Evolutionary conservation across 257 asterid genomes (phyloP).

Genomic region (Solanum tacnaense): DNA sequence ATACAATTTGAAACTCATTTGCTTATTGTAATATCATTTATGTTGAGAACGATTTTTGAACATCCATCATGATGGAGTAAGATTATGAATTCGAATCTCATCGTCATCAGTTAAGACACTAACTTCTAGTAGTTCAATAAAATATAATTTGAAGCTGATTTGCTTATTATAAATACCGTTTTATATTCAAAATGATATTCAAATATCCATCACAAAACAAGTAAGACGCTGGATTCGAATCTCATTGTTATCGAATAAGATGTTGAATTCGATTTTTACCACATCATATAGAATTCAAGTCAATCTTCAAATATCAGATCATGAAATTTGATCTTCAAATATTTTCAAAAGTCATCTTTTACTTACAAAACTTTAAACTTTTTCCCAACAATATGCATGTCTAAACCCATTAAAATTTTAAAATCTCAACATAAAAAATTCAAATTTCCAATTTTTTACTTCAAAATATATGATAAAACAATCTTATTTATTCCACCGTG

Average conservation of each 20-base stretch:
- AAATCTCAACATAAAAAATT: no score
- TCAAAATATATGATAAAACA: accelerated
- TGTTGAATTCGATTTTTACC: background rate
- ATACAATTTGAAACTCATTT: background rate
- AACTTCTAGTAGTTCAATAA: background rate
- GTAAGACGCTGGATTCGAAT: background rate
- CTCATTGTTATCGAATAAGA: background rate
- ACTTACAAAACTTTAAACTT: no score
- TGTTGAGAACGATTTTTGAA: background rate
- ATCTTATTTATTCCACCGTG: background rate
- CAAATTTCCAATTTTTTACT: background rate
- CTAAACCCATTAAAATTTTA: no score
- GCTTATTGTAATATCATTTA: no score
- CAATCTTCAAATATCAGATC: no score
- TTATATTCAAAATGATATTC: background rate
- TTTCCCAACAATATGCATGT: accelerated
- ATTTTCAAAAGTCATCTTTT: no score
- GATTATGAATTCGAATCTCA: background rate
- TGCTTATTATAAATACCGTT: background rate
- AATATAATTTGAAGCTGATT: background rate
- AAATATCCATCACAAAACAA: background rate
- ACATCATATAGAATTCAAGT: no score
- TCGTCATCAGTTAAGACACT: background rate
- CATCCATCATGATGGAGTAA: background rate
- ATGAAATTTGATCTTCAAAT: no score